These are phyloP conservation scores for Alternaria rosae DNA, from an alignment of 2,329 filamentous ascomycete species.

Conservation along the genomic window DNA sequence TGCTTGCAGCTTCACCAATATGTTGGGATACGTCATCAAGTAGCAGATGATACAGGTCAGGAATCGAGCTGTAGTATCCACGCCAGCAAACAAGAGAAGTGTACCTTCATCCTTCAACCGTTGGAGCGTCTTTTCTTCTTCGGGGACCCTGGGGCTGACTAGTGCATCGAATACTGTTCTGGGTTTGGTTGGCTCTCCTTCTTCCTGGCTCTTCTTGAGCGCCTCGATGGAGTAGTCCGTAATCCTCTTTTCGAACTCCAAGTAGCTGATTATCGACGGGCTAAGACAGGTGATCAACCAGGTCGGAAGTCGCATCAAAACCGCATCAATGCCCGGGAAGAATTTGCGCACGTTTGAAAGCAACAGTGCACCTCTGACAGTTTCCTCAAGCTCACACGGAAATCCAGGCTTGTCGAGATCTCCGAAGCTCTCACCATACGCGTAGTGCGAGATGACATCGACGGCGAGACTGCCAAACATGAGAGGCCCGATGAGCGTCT, in stretches of 20 bases:
- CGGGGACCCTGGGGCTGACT: slow-evolving; percentile 8
- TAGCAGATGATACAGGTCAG: slow-evolving; percentile 16
- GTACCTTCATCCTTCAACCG: slow-evolving; percentile 44
- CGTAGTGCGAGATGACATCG: slow-evolving; percentile 15
- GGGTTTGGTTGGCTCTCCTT: background rate
- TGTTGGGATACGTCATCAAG: slow-evolving; percentile 11
- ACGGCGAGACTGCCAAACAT: slow-evolving; percentile 13
- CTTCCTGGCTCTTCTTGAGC: background rate
- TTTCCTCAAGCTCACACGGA: slow-evolving; percentile 2
- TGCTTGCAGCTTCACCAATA: slow-evolving; percentile 4
- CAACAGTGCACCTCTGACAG: background rate
- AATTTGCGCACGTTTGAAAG: background rate
- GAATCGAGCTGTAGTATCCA: slow-evolving; percentile 42
- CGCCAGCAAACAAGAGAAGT: slow-evolving; percentile 40
- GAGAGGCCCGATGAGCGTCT: slow-evolving; percentile 7
- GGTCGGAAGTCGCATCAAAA: background rate
- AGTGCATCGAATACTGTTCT: slow-evolving; percentile 17
- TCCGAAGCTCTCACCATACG: slow-evolving; percentile 10
- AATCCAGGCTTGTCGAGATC: slow-evolving; percentile 8
- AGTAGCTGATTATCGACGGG: background rate
- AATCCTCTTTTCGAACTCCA: background rate
- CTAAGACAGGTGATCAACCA: background rate
- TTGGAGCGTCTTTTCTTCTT: slow-evolving; percentile 34
- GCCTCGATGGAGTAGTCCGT: background rate
- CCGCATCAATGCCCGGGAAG: background rate